A percentile compares a stretch with the other conserved stretches of the same genome.
These are phyloP conservation scores for Aspergillus fructus DNA, from an alignment of 2,329 filamentous ascomycete genomes.

Conservation along the genomic window DNA sequence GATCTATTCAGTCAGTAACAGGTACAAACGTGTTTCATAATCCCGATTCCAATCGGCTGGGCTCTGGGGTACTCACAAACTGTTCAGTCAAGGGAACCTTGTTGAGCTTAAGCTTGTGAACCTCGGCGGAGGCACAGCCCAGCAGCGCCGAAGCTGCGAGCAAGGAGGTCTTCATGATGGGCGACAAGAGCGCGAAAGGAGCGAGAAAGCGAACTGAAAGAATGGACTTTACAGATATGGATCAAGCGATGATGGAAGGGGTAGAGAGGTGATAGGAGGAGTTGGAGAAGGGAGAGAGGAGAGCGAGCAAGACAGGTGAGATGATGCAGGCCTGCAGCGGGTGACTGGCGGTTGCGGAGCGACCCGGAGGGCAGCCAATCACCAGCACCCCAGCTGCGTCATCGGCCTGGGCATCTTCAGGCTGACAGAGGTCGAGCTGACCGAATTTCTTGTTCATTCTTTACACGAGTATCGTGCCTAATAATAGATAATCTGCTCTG, in stretches of 20 bases:
- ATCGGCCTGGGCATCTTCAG: constrained; percentile 13
- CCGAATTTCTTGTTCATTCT: not conserved
- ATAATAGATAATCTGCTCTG: not conserved
- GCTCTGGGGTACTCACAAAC: constrained; percentile 63
- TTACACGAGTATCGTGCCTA: not conserved
- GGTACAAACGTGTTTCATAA: constrained; percentile 9
- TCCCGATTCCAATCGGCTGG: not conserved
- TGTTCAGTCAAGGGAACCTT: constrained; percentile 92
- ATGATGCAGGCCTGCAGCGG: constrained; percentile 16
- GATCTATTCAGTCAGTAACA: constrained; percentile 53
- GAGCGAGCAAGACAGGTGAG: constrained; percentile 20
- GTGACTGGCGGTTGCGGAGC: constrained; percentile 23
- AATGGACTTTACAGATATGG: constrained; percentile 16
- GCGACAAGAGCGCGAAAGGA: constrained; percentile 7
- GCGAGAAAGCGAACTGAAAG: constrained; percentile 16
- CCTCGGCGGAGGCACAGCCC: constrained; percentile 76
- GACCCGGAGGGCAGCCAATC: constrained; percentile 21
- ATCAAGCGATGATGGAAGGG: constrained; percentile 23
- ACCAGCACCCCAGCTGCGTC: constrained; percentile 20
- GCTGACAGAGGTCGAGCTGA: not conserved
- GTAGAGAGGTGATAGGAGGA: constrained; percentile 23
- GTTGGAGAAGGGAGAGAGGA: constrained; percentile 12
- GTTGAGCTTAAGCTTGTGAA: constrained; percentile 97
- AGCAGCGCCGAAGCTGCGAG: constrained; percentile 77
- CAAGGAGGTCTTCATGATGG: constrained; percentile 80